Evolutionary conservation across 2,329 filamentous ascomycete genomes (phyloP).

Genomic region (Bipolaris cookei): DNA sequence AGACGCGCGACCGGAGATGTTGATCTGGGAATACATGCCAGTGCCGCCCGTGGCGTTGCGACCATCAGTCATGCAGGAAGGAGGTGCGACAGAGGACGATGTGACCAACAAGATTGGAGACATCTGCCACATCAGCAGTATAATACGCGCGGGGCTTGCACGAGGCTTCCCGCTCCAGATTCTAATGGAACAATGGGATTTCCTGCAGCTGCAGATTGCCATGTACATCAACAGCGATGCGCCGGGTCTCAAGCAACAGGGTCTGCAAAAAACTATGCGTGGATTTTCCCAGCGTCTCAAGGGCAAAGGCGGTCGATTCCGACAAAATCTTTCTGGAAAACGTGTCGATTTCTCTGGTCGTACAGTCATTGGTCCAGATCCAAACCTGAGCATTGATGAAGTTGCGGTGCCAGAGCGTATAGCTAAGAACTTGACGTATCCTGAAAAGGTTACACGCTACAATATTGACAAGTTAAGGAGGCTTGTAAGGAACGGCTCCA

Average conservation of each 20-base stretch:
- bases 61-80: slow-evolving; percentile 91
- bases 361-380: slow-evolving; percentile 97
- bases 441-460: slow-evolving; percentile 82
- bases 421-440: slow-evolving; percentile 96
- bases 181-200: slow-evolving; percentile 99
- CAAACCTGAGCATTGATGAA: slow-evolving; percentile 90
- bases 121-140: slow-evolving; percentile 89
- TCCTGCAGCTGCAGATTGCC: slow-evolving; percentile 90
- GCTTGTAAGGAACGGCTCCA: slow-evolving; percentile 76
- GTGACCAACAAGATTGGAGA: slow-evolving; percentile 96
- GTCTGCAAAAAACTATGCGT: slow-evolving; percentile 85
- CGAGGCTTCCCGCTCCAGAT: slow-evolving; percentile 85
- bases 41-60: slow-evolving; percentile 93
- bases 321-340: slow-evolving; percentile 95
- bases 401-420: slow-evolving; percentile 90
- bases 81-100: slow-evolving; percentile 93
- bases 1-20: slow-evolving; percentile 92
- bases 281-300: slow-evolving; percentile 96
- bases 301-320: slow-evolving; percentile 95
- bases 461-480: slow-evolving; percentile 82
- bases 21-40: slow-evolving; percentile 95
- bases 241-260: slow-evolving; percentile 86
- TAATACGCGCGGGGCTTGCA: slow-evolving; percentile 80
- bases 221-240: slow-evolving; percentile 99
- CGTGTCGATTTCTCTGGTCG: slow-evolving; percentile 98